Base-by-base conservation (phyloP, 2,329 filamentous ascomycete genomes). In the Phialophora macrospora region DNA sequence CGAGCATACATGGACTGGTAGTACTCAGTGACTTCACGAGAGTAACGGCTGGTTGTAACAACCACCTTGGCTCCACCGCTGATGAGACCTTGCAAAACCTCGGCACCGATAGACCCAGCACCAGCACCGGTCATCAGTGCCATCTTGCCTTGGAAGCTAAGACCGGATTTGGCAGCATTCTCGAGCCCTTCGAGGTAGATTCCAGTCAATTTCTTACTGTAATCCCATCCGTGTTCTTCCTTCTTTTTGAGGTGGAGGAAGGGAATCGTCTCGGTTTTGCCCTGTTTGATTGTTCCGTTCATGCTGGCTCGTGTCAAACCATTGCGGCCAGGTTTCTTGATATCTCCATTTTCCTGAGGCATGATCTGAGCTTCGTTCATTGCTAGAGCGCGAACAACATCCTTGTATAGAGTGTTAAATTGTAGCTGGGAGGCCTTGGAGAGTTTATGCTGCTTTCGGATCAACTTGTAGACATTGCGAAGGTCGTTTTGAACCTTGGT, bases 281-380 rank as follows among this genome's bases (percentile, higher is more conserved):
- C 93, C 65, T 83, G 80, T 83, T 95, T 96, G 74, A 84, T 81
- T 51, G 79, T 79, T 55, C 81, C 81, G 65, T 84, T 84, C 65
- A 82, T 75, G 60, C 80, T 81, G 64, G 77, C 76, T 38, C 77
- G 77, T 55, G 78, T 73, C 17, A 72, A 30, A n/a, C 81, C 81
- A 69, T 82, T 84, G 68, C 82, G 82, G 55, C 81, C 80, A 32
- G 80, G 79, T 76, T 87, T 88, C 77, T 85, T 88, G 62, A 79
- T 74, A 70, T 84, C 81, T 74, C 88, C 87, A 71, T 89, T 90
- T 75, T 97, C 93, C 76, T 90, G 91, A 44, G 93, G 91, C 71
- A 99, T 90, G 74, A 99, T 98, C 77, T 98, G 94, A 76, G 90
- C 93, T 80, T 99, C 94, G 75, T 97, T 99, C 95, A 99, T 99